Base-by-base conservation (phyloP, 805 yeast genomes). In the Saccharomycopsis capsularis region DNA sequence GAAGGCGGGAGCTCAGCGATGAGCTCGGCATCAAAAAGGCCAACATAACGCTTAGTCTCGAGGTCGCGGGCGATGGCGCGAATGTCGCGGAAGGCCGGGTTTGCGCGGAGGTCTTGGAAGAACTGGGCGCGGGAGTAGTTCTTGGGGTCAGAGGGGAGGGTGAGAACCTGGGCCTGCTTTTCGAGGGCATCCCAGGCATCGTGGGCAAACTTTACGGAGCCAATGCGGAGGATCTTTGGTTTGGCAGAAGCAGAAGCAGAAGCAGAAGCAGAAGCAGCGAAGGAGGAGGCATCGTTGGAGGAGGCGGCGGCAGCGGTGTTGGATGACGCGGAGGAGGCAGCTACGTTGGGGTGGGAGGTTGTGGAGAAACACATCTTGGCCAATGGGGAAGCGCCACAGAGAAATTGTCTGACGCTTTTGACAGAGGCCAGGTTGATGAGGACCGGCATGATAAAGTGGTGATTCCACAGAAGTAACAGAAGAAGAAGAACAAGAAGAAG, bases 1-100 rank as follows among this genome's bases (percentile, higher is more conserved):
- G 78, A 61, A 1, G 63, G 48, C 3, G 91, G 91, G 47, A 83
- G 67, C 24, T 71, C 70, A 7, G 63, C 55, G 19, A 77, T 71
- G 54, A 83, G 60, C 56, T 83, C 89, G 43, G 68, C 74, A 60
- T 83, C 89, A 54, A 83, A 78, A 40, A 78, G 63, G 1, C 90
- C 90, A 2, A 87, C 81, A 44, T 68, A 65, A 5, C 55, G 54
- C 9, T 71, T 69, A 52, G 81, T 73, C 3, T 63, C 68, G 50
- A 74, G 80, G 1, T 88, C 79, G 55, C 89, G 70, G 1, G 74
- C 60, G 39, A 72, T 67, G 40, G 67, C 59, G 25, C 15, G n/a
- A 29, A 53, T 45, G 32, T 53, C 50, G 15, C 40, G 64, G 60
- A 15, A 67, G 60, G 16, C 63, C 60, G 27, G 65, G 57, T 67